Base-by-base conservation (phyloP, 805 yeast genomes). In the Limtongia smithiae region DNA sequence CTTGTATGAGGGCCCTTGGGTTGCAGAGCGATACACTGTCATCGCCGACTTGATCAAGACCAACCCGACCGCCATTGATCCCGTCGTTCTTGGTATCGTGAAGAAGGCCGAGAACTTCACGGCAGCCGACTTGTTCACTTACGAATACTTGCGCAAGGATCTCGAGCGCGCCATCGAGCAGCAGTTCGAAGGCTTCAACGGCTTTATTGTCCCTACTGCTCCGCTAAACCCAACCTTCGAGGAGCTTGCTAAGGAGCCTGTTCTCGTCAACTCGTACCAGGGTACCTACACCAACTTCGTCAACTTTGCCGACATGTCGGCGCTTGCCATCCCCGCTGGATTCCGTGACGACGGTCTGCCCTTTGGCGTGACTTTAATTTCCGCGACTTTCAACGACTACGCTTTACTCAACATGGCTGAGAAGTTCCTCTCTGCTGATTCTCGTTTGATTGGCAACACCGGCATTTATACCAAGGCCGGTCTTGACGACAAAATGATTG, bases 241-340 rank as follows among this genome's bases (percentile, higher is more conserved):
- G 39, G 81, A 84, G 51, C 79, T 91, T 22, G 79, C 72, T 52
- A 69, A 73, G 6, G 96, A 90, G 65, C 97, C 97, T 3, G 73
- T 93, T 27, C 67, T 73, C 39, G 79, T 89, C 61, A 91, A 91
- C 73, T 86, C 97, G 4, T 75, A 75, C 63, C 98, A 93, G 71
- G 98, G 98, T 28, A 89, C 96, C n/a, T 91, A 95, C 83, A 91
- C 97, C 27, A 91, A 91, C 70, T 93, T 93, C 66, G 96, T 87
- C 61, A 91, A 93, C 67, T 76, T 91, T 65, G 95, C 96, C 2
- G 97, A 91, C 64, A 69, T 90, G 72, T 83, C 94, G 32, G 97
- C 96, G 1, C 73, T 91, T 60, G 88, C 97, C 0, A 75, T 91
- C 47, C 97, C 98, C 22, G 85, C 83, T 21, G 96, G 95, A 2